Percentiles rank a stretch among this genome's conserved stretches.
Conservation (phyloP, 1,139 yeast genomes). For the Pichia sp. region DNA sequence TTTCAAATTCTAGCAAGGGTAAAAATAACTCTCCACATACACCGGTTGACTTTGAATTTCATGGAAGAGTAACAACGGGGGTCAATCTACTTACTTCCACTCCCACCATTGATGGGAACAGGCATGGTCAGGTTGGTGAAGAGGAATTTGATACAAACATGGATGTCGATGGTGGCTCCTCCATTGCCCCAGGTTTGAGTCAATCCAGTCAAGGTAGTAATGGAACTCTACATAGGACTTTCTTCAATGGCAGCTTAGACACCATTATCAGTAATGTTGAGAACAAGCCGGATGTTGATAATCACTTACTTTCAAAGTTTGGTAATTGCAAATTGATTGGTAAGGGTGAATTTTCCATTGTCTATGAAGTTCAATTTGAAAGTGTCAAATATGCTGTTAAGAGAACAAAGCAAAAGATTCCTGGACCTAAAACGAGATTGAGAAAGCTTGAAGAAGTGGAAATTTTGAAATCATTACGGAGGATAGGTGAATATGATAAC, state of each 20-base stretch:
- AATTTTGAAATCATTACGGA: conserved; percentile 37
- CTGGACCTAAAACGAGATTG: conserved; percentile 44
- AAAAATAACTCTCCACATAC: conserved; percentile 9
- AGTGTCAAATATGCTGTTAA: conserved; percentile 76
- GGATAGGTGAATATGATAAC: conserved; percentile 3
- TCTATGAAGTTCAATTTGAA: conserved; percentile 67
- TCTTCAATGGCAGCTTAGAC: no score
- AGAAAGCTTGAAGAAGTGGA: conserved; percentile 54
- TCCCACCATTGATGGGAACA: not conserved
- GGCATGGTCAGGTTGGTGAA: no score
- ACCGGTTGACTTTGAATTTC: conserved; percentile 9
- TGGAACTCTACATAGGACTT: no score
- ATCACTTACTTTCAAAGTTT: conserved; percentile 60
- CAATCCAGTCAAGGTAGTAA: no score
- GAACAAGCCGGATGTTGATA: conserved; percentile 33
- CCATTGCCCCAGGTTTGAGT: no score
- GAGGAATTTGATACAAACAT: no score
- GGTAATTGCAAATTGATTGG: conserved; percentile 67
- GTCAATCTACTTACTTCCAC: conserved; percentile 1
- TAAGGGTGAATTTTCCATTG: conserved; percentile 83
- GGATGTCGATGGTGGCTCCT: no score
- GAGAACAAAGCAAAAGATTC: conserved; percentile 55
- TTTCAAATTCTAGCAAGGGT: no score
- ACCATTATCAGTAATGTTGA: no score
- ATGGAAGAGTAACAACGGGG: not conserved